Base-by-base conservation (phyloP, 352 stramenopile genomes). In the Globisporangium acanthophoron region DNA sequence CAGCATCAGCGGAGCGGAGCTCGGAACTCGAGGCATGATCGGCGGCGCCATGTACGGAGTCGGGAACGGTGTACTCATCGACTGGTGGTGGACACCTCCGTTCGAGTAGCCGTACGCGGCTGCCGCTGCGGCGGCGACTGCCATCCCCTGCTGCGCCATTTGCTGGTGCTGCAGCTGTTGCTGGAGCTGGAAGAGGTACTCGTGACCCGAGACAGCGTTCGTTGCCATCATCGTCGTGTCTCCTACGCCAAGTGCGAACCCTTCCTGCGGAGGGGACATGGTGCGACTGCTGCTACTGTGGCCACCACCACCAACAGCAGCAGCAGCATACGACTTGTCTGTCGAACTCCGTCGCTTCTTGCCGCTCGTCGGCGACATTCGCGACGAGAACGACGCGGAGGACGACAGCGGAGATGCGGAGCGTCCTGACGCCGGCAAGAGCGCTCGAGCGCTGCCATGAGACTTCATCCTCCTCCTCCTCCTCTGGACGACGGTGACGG, bases 111-210 rank as follows among this genome's bases (percentile, higher is more conserved):
- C 73, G 47, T 69, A 76, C 0, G 62, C 62, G 54, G 48, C 46
- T 49, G 43, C 37, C 6, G 45, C 57, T 18, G 66, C 55, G n/a
- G 47, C 46, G 44, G 43, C 37, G 13, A 43, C 57, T 16, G 66
- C 55, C 29, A 75, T 59, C 37, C 61, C 72, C 18, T 85, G 76
- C 11, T 78, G 69, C 5, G 69, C 59, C 31, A 70, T 49, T 31
- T 74, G 66, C 47, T 77, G 69, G 13, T 74, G 67, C 46, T 79
- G 70, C 3, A 82, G 67, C 29, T 83, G 69, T 24, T 84, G 77
- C 31, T 56, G 50, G 31, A 87, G 52, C 57, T 87, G 74, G 48
- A 80, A 71, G 3, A 87, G 40, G 35, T 80, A 64, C n/a, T 56
- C 71, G 11, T 66, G 66, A 3, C 52, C 56, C 18, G 67, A 43